These are phyloP conservation scores for Limonium bicolor DNA, from an alignment of 148 eudicot species.

Conservation along the genomic window DNA sequence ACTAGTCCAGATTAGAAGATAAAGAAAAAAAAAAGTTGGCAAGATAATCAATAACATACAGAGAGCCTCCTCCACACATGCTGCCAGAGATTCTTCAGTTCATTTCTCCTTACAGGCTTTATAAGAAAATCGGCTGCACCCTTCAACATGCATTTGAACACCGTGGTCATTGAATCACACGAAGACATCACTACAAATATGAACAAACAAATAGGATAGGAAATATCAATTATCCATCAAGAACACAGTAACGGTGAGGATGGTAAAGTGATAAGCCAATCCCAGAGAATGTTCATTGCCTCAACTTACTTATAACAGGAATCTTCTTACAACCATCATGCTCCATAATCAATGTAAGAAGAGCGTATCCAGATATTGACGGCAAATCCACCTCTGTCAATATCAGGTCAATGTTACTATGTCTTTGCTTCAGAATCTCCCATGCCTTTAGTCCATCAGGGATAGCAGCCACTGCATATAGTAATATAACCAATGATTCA, in stretches of 20 bases:
- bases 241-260: too few relatives aligned
- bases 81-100: constrained; percentile 59
- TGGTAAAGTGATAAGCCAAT: too few relatives aligned
- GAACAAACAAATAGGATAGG: too few relatives aligned
- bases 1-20: too few relatives aligned
- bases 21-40: not conserved
- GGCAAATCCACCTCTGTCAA: constrained; percentile 52
- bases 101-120: constrained; percentile 54
- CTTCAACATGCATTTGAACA: constrained; percentile 40
- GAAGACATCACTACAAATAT: constrained; percentile 50
- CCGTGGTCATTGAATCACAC: constrained; percentile 41
- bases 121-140: constrained; percentile 58
- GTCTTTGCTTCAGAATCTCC: constrained; percentile 33
- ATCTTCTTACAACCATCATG: constrained; percentile 37
- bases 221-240: too few relatives aligned
- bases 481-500: too few relatives aligned
- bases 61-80: constrained; percentile 46
- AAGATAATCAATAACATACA: constrained; percentile 9
- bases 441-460: constrained; percentile 54
- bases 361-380: constrained; percentile 44
- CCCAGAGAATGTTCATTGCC: not conserved
- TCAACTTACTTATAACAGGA: constrained; percentile 42
- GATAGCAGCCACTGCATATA: constrained; percentile 35
- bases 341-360: constrained; percentile 35
- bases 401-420: constrained; percentile 32